phyloP scores from a whole-genome alignment of 257 asterid genomes.

The Nyctanthes arbortristis region DNA sequence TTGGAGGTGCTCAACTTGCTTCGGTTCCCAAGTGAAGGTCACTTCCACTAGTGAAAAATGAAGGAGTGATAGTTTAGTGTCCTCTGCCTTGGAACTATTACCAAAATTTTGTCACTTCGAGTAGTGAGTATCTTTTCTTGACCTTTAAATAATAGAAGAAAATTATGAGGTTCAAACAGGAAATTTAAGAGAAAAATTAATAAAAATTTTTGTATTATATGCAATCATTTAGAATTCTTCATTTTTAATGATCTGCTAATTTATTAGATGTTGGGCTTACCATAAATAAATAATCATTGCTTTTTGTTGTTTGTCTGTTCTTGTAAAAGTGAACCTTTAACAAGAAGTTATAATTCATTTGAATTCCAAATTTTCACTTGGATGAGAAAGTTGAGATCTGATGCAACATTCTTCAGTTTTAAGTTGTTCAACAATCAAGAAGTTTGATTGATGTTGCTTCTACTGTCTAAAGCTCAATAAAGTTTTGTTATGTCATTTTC shows the following conservation, averaged over 20 bases:
- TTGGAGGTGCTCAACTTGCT: slow-evolving; percentile 81
- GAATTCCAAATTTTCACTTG: neutral
- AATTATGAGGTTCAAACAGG: slow-evolving; percentile 7
- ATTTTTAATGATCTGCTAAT: too few species aligned
- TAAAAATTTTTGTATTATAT: neutral
- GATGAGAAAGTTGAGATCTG: slow-evolving; percentile 5
- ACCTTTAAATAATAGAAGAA: too few species aligned
- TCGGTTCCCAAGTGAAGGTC: slow-evolving; percentile 83
- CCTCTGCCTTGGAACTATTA: slow-evolving; percentile 91
- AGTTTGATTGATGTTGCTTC: slow-evolving; percentile 17
- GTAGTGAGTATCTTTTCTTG: slow-evolving; percentile 85
- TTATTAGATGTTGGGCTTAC: too few species aligned
- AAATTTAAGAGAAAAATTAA: neutral
- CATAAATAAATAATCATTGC: too few species aligned
- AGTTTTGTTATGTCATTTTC: slow-evolving; percentile 28
- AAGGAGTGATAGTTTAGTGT: slow-evolving; percentile 69
- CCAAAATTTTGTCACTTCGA: slow-evolving; percentile 97
- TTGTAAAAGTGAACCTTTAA: too few species aligned
- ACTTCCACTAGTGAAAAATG: slow-evolving; percentile 61
- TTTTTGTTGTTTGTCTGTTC: too few species aligned
- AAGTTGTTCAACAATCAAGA: neutral
- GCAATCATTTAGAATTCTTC: too few species aligned
- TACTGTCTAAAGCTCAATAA: slow-evolving; percentile 29
- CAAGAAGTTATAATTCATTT: neutral
- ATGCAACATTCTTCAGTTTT: slow-evolving; percentile 1